These are phyloP conservation scores for Salix viminalis DNA, from an alignment of 345 rosid genomes.

Conservation along the genomic window DNA sequence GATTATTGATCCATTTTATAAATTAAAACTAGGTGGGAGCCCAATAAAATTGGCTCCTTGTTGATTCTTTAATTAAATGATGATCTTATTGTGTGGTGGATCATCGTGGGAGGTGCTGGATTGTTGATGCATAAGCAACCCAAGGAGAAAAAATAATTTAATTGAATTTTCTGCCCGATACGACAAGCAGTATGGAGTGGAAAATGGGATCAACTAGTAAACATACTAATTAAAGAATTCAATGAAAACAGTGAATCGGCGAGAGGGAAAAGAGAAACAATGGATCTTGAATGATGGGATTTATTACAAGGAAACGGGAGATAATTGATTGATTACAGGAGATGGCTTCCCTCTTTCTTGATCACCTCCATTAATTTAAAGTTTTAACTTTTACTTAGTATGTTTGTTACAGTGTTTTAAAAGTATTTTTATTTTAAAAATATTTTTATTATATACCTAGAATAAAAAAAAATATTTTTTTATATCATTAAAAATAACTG, in stretches of 20 bases:
- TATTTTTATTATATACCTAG: too few species aligned
- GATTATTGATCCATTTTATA: neutral
- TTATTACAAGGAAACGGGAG: neutral
- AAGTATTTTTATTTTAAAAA: too few species aligned
- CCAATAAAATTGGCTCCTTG: too few species aligned
- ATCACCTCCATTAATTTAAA: too few species aligned
- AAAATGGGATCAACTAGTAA: neutral
- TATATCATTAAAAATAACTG: too few species aligned
- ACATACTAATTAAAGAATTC: neutral
- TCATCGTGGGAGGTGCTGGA: too few species aligned
- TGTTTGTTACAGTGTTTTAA: too few species aligned
- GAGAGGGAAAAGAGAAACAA: conserved; percentile 26
- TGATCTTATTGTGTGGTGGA: too few species aligned
- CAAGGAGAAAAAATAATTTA: neutral
- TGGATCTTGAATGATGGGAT: neutral
- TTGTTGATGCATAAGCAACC: neutral
- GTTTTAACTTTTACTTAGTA: too few species aligned
- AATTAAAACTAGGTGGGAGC: conserved; percentile 3
- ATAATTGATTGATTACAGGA: neutral
- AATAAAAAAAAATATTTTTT: too few species aligned
- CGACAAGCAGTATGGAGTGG: too few species aligned
- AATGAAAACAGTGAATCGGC: neutral
- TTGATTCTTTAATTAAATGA: too few species aligned
- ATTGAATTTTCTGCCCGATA: neutral
- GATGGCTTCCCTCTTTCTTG: neutral